A percentile compares a stretch with the other conserved stretches of the same genome.
Evolutionary conservation across 2,329 filamentous ascomycete genomes (phyloP).

Genomic region (Cladobotryum protrusum): DNA sequence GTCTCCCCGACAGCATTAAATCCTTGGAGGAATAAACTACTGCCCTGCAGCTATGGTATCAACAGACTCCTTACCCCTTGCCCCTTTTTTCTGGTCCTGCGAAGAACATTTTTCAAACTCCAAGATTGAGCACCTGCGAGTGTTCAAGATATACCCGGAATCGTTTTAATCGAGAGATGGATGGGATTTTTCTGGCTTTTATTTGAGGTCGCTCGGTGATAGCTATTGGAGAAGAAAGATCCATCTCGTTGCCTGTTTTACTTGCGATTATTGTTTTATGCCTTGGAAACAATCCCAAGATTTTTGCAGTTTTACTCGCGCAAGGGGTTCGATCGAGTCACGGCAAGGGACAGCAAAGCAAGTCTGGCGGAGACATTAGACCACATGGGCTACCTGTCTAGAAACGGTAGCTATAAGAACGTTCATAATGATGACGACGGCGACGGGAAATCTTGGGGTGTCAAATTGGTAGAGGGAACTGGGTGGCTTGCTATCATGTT

Average conservation of each 20-base stretch:
- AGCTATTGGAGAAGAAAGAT: slow-evolving; percentile 3
- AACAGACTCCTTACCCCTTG: slow-evolving; percentile 2
- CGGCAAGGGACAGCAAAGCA: slow-evolving; percentile 7
- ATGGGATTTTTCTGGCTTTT: slow-evolving; percentile 9
- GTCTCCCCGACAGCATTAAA: slow-evolving; percentile 2
- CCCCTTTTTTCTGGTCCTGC: slow-evolving; percentile 9
- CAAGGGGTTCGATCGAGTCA: slow-evolving; percentile 10
- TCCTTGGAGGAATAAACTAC: not conserved
- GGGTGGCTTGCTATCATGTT: slow-evolving; percentile 10
- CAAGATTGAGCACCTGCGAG: slow-evolving; percentile 12
- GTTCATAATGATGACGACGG: slow-evolving; percentile 13
- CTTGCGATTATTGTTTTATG: slow-evolving; percentile 8
- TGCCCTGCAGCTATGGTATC: slow-evolving; percentile 6
- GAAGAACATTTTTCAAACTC: slow-evolving; percentile 5
- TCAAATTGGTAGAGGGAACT: not conserved
- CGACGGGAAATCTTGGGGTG: slow-evolving; percentile 9
- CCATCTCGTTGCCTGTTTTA: slow-evolving; percentile 10
- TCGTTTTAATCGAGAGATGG: slow-evolving; percentile 15
- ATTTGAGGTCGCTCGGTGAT: slow-evolving; percentile 2
- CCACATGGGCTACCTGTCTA: slow-evolving; percentile 12
- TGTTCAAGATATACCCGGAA: slow-evolving; percentile 16
- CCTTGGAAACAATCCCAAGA: slow-evolving; percentile 3
- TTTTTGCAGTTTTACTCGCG: slow-evolving; percentile 11
- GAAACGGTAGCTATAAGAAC: slow-evolving; percentile 11
- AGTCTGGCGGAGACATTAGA: slow-evolving; percentile 5